Evolutionary conservation across 1,284 basidiomycete species (phyloP).

Genomic region (Amylostereum chailletii): DNA sequence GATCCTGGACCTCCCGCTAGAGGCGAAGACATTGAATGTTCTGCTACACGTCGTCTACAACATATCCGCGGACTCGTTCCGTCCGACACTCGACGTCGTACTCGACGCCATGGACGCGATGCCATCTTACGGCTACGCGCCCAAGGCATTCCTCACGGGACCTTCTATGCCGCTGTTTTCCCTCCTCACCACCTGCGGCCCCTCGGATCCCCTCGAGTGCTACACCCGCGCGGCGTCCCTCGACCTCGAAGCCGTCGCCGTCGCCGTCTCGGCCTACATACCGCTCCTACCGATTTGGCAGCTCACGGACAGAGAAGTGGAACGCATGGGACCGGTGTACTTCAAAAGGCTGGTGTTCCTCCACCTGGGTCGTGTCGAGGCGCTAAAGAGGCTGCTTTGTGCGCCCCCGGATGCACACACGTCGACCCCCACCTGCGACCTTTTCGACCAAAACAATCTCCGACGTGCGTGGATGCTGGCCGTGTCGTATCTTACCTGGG

Average conservation of each 20-base stretch:
- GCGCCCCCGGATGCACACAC: neutral
- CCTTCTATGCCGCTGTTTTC: too few species aligned
- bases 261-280: neutral
- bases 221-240: neutral
- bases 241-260: neutral
- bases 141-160: slow-evolving; percentile 13
- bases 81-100: slow-evolving; percentile 43
- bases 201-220: neutral
- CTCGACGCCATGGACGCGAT: slow-evolving; percentile 38
- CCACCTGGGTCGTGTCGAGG: neutral
- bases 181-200: too few species aligned
- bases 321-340: neutral
- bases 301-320: neutral
- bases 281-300: neutral
- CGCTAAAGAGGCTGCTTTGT: neutral
- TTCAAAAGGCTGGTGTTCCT: neutral
- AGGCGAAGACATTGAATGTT: slow-evolving; percentile 48
- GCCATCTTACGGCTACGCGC: slow-evolving; percentile 40
- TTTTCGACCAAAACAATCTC: neutral
- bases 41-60: slow-evolving; percentile 54
- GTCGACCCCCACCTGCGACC: neutral
- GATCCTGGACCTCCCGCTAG: slow-evolving; percentile 36
- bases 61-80: slow-evolving; percentile 52
- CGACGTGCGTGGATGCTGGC: neutral
- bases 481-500: neutral